A percentile compares a stretch with the other conserved stretches of the same genome.
phyloP scores from a whole-genome alignment of 169 alveolate species.

The Plasmodium relictum region DNA sequence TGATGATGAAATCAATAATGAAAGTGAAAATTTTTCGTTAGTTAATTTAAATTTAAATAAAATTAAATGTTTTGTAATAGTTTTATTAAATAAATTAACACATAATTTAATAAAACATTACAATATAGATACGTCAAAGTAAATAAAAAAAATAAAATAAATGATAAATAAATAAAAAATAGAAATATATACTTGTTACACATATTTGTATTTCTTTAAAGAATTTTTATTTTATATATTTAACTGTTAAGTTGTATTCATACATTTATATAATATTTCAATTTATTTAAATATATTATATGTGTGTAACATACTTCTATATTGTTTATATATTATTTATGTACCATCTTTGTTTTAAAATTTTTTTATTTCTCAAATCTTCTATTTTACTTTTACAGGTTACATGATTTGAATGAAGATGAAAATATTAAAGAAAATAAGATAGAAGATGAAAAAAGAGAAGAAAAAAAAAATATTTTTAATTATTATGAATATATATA shows the following conservation, averaged over 20 bases:
- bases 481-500: slow-evolving; percentile 73
- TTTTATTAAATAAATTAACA: slow-evolving; percentile 24
- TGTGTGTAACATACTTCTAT: not conserved
- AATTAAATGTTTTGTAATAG: slow-evolving; percentile 69
- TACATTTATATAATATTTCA: no score
- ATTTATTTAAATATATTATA: no score
- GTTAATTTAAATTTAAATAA: slow-evolving; percentile 34
- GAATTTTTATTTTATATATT: not conserved
- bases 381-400: slow-evolving; percentile 11
- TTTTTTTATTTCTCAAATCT: not conserved
- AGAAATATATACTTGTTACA: not conserved
- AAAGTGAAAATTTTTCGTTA: slow-evolving; percentile 9
- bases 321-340: no score
- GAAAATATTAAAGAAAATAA: slow-evolving; percentile 57
- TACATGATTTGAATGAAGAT: slow-evolving; percentile 51
- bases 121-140: slow-evolving; percentile 45
- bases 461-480: slow-evolving; percentile 51
- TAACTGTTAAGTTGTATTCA: not conserved
- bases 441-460: slow-evolving; percentile 73
- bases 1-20: slow-evolving; percentile 30
- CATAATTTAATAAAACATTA: slow-evolving; percentile 36
- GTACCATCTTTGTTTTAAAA: no score
- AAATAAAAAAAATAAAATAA: not conserved
- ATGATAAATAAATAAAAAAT: not conserved
- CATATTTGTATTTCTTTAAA: not conserved